Percentiles rank a stretch among this genome's conserved stretches.
phyloP scores from a whole-genome alignment of 331 rosid genomes.

The Cydonia oblonga region DNA sequence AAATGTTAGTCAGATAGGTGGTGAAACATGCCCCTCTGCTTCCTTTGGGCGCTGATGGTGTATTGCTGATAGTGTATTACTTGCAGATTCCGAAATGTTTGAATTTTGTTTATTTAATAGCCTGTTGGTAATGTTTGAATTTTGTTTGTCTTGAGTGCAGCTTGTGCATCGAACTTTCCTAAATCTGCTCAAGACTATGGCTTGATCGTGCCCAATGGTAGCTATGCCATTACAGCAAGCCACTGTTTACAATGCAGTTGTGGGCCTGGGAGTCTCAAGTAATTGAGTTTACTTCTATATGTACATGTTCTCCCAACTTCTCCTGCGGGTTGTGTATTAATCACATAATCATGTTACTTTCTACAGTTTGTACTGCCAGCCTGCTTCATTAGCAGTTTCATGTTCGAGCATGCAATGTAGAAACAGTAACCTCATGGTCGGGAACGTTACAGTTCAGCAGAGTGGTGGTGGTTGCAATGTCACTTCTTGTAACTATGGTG shows the following conservation, averaged over 20 bases:
- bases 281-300: slow-evolving; percentile 12
- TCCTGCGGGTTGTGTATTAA: background rate
- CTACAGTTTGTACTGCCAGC: slow-evolving; percentile 87
- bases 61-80: slow-evolving; percentile 9
- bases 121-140: slow-evolving; percentile 4
- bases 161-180: slow-evolving; percentile 81
- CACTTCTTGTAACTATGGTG: slow-evolving; percentile 71
- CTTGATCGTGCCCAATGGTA: slow-evolving; percentile 90
- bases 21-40: slow-evolving; percentile 30
- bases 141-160: slow-evolving; percentile 32
- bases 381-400: slow-evolving; percentile 87
- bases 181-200: slow-evolving; percentile 56
- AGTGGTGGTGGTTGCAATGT: slow-evolving; percentile 86
- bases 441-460: slow-evolving; percentile 71
- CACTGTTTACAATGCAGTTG: slow-evolving; percentile 97
- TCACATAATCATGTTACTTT: background rate
- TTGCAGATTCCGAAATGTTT: background rate
- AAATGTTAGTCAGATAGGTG: background rate
- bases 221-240: slow-evolving; percentile 84
- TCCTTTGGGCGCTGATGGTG: slow-evolving; percentile 13
- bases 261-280: slow-evolving; percentile 80
- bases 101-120: background rate
- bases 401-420: slow-evolving; percentile 98
- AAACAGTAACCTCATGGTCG: slow-evolving; percentile 79
- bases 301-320: background rate